Percentiles rank a stretch among this genome's conserved stretches.
phyloP scores from a whole-genome alignment of 176 grass and related monocot genomes.

The Aegilops sharonensis region DNA sequence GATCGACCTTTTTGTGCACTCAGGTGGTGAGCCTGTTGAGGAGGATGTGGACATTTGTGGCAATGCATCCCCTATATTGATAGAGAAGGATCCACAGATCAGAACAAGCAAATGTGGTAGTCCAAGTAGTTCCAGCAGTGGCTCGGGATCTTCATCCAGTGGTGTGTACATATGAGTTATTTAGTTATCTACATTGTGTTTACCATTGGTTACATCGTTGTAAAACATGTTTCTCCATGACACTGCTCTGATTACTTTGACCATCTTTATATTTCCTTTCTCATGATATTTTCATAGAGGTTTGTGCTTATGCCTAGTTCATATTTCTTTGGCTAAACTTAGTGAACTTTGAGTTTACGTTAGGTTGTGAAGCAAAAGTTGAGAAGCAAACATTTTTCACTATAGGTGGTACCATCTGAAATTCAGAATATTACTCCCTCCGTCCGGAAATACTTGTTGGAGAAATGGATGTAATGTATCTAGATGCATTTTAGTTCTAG shows the following conservation, averaged over 20 bases:
- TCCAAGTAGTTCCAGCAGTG: slow-evolving; percentile 76
- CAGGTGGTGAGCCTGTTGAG: slow-evolving; percentile 55
- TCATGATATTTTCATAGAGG: neutral
- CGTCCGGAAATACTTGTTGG: no score
- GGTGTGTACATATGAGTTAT: slow-evolving; percentile 53
- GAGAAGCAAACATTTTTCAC: neutral
- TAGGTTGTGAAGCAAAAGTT: no score
- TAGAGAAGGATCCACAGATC: slow-evolving; percentile 66
- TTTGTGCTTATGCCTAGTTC: neutral
- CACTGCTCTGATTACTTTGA: neutral
- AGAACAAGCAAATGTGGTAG: slow-evolving; percentile 54
- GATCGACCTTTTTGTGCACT: slow-evolving; percentile 8
- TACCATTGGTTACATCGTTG: slow-evolving; percentile 6
- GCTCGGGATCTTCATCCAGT: slow-evolving; percentile 79
- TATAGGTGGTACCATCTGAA: neutral
- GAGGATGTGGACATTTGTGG: slow-evolving; percentile 97
- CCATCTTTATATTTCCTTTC: neutral
- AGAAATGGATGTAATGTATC: no score
- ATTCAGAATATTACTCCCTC: neutral
- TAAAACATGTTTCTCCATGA: slow-evolving; percentile 2
- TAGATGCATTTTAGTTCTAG: no score
- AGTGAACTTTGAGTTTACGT: neutral
- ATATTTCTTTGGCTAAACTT: neutral
- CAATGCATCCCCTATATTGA: slow-evolving; percentile 74
- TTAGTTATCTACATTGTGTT: neutral